Base-by-base conservation (phyloP, 1,284 basidiomycete genomes). In the Xanthoconium separans region DNA sequence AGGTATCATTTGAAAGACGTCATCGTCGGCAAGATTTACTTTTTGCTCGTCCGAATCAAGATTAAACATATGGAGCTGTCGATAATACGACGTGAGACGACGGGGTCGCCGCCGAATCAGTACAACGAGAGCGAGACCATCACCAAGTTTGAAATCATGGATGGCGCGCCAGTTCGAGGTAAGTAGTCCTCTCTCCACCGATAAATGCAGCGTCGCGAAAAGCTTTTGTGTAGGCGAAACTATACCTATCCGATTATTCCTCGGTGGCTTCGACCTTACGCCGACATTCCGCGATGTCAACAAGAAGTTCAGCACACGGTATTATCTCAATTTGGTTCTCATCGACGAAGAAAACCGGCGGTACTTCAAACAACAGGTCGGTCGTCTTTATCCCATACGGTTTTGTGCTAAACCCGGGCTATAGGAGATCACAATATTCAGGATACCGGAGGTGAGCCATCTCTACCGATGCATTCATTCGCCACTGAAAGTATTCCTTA, bases 31-130 rank as follows among this genome's bases (percentile, higher is more conserved):
- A 98, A 98, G 78, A 98, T 99, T 69, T 98, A 97, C 78, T 99
- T 99, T 75, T 78, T 99, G 30, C 88, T 99, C 42, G 96, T 99
- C 8, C 88, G 96, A 56, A 98, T 99, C 82, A 98, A 99, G 80
- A 98, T 99, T 77, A 98, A 99, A 74, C 95, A 99, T 66, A 98
- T 98, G 95, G 97, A 99, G 69, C 81, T 99, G 18, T 97, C 94
- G 15, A 98, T 98, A 69, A 98, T 99, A 61, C 87, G 96, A 29
- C 83, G 96, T 40, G 96, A 99, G 72, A 98, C 96, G 20, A 98
- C 97, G 0, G 96, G 96, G 18, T 82, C 93, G 4, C 91, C 91
- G 4, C 97, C 96, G 10, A 99, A 99, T 69, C 94, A 96, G 74
- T 99, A 99, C 75, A 99, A 98, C 71, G 96, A 99, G 73, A 94